phyloP scores from a whole-genome alignment of 306 rosid species.

The Vachellia pachyceras region DNA sequence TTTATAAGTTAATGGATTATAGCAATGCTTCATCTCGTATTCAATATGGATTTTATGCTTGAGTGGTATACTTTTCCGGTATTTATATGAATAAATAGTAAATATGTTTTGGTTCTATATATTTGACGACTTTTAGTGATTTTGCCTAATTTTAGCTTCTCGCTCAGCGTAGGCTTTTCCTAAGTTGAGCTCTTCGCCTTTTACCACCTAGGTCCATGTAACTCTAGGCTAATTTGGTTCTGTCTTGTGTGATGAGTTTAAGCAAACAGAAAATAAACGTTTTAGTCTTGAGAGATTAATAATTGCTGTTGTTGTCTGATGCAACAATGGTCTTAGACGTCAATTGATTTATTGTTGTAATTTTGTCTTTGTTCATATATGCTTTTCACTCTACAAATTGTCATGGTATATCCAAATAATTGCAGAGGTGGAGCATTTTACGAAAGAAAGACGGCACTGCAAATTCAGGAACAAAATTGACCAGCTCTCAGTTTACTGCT shows the following conservation, averaged over 20 bases:
- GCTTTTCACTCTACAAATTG: conserved; percentile 38
- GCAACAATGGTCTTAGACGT: not conserved
- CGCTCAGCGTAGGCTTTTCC: not conserved
- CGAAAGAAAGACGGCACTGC: conserved; percentile 55
- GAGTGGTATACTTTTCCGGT: not conserved
- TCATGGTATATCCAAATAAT: conserved; percentile 43
- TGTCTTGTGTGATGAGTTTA: conserved; percentile 7
- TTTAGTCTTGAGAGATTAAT: not conserved
- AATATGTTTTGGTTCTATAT: not conserved
- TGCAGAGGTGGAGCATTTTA: conserved; percentile 86
- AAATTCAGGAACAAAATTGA: conserved; percentile 48
- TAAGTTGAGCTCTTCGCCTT: not conserved
- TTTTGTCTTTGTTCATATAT: conserved; percentile 14
- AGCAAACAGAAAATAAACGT: conserved; percentile 23
- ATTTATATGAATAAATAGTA: not conserved
- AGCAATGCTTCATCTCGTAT: not conserved
- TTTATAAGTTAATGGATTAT: not conserved
- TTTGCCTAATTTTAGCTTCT: not conserved
- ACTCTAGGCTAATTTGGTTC: not conserved
- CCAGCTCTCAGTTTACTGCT: conserved; percentile 65
- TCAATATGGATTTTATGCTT: not conserved
- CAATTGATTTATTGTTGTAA: conserved; percentile 16
- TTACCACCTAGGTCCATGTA: not conserved
- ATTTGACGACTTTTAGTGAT: not conserved
- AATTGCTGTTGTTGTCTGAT: not conserved